These are phyloP conservation scores for Oenanthe javanica DNA, from an alignment of 140 eudicot genomes.

Conservation along the genomic window DNA sequence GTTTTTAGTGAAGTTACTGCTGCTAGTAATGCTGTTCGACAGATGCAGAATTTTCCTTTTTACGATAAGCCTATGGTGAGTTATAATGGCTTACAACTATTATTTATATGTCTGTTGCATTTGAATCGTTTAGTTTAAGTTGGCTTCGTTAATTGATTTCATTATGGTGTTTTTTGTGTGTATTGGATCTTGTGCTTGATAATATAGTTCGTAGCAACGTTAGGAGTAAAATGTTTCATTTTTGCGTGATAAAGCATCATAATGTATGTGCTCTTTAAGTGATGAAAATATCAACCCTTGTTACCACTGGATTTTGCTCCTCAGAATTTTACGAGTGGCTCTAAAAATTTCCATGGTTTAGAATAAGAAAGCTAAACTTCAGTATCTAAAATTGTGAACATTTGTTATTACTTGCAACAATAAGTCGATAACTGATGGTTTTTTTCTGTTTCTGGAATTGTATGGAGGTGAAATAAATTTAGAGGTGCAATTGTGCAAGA, in stretches of 20 bases:
- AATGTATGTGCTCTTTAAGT: background rate
- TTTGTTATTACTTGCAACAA: background rate
- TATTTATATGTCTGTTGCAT: background rate
- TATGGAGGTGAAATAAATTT: background rate
- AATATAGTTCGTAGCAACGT: background rate
- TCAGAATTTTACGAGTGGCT: background rate
- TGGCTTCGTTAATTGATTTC: too few relatives aligned
- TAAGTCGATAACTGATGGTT: background rate
- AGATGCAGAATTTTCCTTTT: conserved; percentile 94
- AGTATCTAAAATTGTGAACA: background rate
- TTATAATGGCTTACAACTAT: background rate
- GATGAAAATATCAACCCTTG: background rate
- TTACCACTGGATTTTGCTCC: background rate
- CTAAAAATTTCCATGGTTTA: background rate
- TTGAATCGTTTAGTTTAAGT: background rate
- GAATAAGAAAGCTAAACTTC: background rate
- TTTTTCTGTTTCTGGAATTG: background rate
- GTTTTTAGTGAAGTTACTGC: conserved; percentile 94
- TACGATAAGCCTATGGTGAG: conserved; percentile 94
- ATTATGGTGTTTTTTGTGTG: background rate
- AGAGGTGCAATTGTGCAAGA: background rate
- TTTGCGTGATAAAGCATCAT: background rate
- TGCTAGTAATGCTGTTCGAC: conserved; percentile 96
- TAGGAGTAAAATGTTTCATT: background rate
- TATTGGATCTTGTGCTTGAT: background rate